Evolutionary conservation across 1,284 basidiomycete species (phyloP), one percentile per base, ranked within the genome.

Genomic region (Trichosporon faecale): DNA sequence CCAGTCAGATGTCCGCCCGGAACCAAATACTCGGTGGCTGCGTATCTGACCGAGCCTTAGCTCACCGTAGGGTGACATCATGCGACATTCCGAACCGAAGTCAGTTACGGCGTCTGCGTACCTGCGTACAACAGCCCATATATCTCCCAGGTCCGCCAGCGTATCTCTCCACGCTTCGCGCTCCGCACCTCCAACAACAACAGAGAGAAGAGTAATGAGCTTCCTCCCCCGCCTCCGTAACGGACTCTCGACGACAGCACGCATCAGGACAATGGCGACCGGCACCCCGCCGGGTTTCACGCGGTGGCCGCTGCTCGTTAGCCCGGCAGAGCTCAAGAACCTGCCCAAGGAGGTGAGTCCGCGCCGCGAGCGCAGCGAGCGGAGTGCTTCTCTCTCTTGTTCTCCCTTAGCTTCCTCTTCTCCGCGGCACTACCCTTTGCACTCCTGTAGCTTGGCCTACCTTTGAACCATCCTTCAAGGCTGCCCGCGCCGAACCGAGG

Each of bases 281-380:
- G 57, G 49, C 21, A 52, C 21, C 1, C 49, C 57, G 29, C 27
- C 57, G 14, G 29, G 29, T 14, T 61, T 61, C 57, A 61, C 18
- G 6, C 57, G 57, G 5, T 61, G 12, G 4, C 57, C 57, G 31
- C 29, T 61, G 57, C 29, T 61, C 3, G 27, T 61, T 8, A n/a
- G 11, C 29, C 57, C 57, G 27, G 31, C 57, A 9, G 29, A 61
- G 27, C 18, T 61, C 8, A 16, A 29, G 27, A 61, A 61, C 14
- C 57, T 61, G 29, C 57, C 57, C 29, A 61, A 61, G 57, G 57
- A 61, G 57, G 57, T 61, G 57, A 61, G 57, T 33, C 5, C 23
- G 9, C 3, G 8, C 14, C 52, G 52, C 25, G 52, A 57, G 52
- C 52, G 52, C 2, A 57, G 52, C 52, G 52, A 27, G 52, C 29